Base-by-base conservation (phyloP, 2,329 filamentous ascomycete species). In the Blumeriella jaapii region DNA sequence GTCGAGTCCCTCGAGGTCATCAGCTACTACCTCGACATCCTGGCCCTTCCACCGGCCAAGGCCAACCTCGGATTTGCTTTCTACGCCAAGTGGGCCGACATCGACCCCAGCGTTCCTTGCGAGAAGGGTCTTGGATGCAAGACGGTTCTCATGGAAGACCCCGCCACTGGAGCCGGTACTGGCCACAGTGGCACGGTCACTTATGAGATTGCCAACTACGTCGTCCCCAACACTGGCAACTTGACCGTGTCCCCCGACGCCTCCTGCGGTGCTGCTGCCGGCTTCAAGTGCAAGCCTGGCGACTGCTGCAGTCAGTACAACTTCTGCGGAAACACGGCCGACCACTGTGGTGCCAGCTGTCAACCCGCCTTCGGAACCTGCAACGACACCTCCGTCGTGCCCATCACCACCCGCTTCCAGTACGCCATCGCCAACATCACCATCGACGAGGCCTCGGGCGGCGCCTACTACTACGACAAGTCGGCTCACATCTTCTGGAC, bases 391-490 rank as follows among this genome's bases (percentile, higher is more conserved):
- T 31, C n/a, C n/a, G n/a, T n/a, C n/a, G n/a, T n/a, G n/a, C n/a
- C 27, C n/a, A 36, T 39, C 23, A 12, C 20, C 13, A 18, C 16
- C 3, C 16, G 24, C 7, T 84, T 80, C 52, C 55, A 61, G n/a
- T 63, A 60, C 7, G 78, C 81, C 0, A 53, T 63, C 34, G 47
- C 56, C 0, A 45, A 67, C 9, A 76, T 75, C 1, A 52, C 53
- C 28, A 73, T 71, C 14, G 81, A 85, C 42, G 55, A 65, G 2
- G 46, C 57, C 2, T 57, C 60, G 2, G 80, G 79, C 12, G 81
- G 78, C 0, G 68, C 75, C 51, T 83, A 78, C 53, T 83, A 72
- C 57, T 81, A 70, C 63, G 81, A 86, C 51, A 40, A 52, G 0
- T 43, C 59, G 3, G 62, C 71, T 45, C 58, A 67, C 34, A 51